Conservation (phyloP, 495 filamentous ascomycete genomes). For the Talaromyces thailandensis region DNA sequence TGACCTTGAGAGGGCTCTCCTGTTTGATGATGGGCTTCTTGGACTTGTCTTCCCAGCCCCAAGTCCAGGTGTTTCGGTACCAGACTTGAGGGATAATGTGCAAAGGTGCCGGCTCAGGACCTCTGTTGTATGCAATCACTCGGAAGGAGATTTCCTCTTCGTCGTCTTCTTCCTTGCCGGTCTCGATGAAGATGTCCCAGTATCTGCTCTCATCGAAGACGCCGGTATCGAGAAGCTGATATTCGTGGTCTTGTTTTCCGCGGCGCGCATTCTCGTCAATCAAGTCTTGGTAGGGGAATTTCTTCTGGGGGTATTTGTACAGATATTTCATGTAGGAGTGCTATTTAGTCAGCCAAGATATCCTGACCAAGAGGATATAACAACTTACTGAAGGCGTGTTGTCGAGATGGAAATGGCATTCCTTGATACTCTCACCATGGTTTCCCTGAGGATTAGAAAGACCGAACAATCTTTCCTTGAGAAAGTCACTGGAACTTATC, state of each 20-base stretch:
- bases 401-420: slow-evolving; percentile 91
- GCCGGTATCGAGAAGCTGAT: slow-evolving; percentile 87
- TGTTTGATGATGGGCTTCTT: slow-evolving; percentile 69
- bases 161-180: slow-evolving; percentile 83
- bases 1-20: slow-evolving; percentile 53
- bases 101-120: slow-evolving; percentile 78
- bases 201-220: slow-evolving; percentile 86
- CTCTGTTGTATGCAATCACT: slow-evolving; percentile 91
- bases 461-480: slow-evolving; percentile 92
- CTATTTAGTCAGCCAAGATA: slow-evolving; percentile 24
- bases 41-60: slow-evolving; percentile 63
- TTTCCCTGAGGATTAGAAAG: slow-evolving; percentile 93
- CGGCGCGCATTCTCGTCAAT: slow-evolving; percentile 74
- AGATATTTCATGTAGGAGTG: slow-evolving; percentile 99
- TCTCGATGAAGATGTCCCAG: slow-evolving; percentile 97
- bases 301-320: slow-evolving; percentile 91
- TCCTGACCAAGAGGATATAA: not conserved
- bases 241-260: slow-evolving; percentile 67
- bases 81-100: slow-evolving; percentile 93
- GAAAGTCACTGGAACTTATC: slow-evolving; percentile 53
- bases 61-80: slow-evolving; percentile 96
- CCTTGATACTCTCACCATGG: slow-evolving; percentile 93
- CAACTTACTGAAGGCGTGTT: slow-evolving; percentile 61
- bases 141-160: slow-evolving; percentile 89
- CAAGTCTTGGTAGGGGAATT: slow-evolving; percentile 86